Percentiles rank a stretch among this genome's conserved stretches.
These are phyloP conservation scores for Pyricularia sp. DNA, from an alignment of 2,329 filamentous ascomycete species.

Conservation along the genomic window DNA sequence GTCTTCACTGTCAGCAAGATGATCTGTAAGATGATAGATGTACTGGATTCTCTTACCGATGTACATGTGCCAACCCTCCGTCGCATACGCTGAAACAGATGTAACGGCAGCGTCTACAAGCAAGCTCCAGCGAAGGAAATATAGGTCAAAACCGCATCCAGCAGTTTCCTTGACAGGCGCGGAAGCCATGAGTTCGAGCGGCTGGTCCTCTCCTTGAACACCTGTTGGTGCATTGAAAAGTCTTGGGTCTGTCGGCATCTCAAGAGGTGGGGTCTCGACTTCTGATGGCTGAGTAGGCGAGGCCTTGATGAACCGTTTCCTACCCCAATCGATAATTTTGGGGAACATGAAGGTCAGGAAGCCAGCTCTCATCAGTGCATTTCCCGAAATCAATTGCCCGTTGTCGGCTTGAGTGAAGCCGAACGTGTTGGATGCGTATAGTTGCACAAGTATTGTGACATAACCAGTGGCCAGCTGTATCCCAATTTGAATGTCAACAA, in stretches of 20 bases:
- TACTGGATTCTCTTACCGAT: conserved; percentile 27
- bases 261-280: neutral
- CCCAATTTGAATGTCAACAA: conserved; percentile 1
- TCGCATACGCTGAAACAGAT: conserved; percentile 51
- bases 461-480: conserved; percentile 54
- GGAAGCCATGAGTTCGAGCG: conserved; percentile 32
- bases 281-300: neutral
- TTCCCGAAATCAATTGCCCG: conserved; percentile 46
- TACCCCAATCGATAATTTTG: conserved; percentile 32
- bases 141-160: conserved; percentile 53
- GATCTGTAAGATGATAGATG: conserved; percentile 9
- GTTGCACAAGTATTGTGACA: conserved; percentile 50
- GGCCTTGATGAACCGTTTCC: conserved; percentile 16
- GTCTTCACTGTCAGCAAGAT: neutral
- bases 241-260: conserved; percentile 26
- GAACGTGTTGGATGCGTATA: conserved; percentile 48
- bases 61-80: conserved; percentile 59
- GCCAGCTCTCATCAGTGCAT: conserved; percentile 42
- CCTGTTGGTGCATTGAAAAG: conserved; percentile 31
- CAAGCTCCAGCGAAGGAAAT: conserved; percentile 57
- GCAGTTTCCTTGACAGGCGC: conserved; percentile 29
- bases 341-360: conserved; percentile 47
- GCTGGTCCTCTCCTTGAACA: conserved; percentile 34
- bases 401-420: conserved; percentile 46
- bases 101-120: conserved; percentile 57